A percentile compares a stretch with the other conserved stretches of the same genome.
phyloP scores from a whole-genome alignment of 352 stramenopile genomes.

The Elongisporangium senticosum region DNA sequence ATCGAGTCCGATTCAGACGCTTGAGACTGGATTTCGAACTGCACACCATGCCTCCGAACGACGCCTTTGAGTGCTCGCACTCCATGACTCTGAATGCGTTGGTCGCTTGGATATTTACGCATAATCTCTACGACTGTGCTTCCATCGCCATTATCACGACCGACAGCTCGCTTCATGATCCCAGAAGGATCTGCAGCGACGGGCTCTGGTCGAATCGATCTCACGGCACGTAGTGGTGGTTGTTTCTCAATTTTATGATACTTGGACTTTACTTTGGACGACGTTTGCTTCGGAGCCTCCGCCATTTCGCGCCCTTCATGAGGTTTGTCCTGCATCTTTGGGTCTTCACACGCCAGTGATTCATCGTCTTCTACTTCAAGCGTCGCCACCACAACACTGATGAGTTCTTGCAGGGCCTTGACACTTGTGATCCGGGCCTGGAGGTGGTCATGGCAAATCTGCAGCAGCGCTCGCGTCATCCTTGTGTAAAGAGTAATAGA shows the following conservation, averaged over 20 bases:
- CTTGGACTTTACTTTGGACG: neutral
- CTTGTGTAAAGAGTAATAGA: conserved; percentile 37
- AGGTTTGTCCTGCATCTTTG: neutral
- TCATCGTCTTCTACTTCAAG: conserved; percentile 7
- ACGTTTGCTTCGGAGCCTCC: neutral
- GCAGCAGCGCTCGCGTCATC: conserved; percentile 28
- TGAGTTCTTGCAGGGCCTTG: conserved; percentile 26
- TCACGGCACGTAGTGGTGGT: neutral
- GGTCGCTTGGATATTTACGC: conserved; percentile 35
- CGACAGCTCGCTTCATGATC: conserved; percentile 47
- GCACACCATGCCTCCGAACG: conserved; percentile 15
- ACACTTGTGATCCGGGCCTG: conserved; percentile 15
- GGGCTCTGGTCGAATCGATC: neutral
- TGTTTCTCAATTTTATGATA: neutral
- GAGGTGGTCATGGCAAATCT: conserved; percentile 38
- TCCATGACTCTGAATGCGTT: conserved; percentile 37
- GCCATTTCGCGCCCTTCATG: neutral
- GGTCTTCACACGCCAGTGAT: neutral
- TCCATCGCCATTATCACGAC: conserved; percentile 36
- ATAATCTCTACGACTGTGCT: conserved; percentile 37
- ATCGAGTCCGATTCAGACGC: neutral
- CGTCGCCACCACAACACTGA: conserved; percentile 12
- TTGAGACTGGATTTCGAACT: neutral
- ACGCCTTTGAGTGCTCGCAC: conserved; percentile 40
- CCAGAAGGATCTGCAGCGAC: conserved; percentile 24